A percentile compares a stretch with the other conserved stretches of the same genome.
These are phyloP conservation scores for Chrysanthemum makinoi DNA, from an alignment of 129 eudicot genomes.

Conservation along the genomic window DNA sequence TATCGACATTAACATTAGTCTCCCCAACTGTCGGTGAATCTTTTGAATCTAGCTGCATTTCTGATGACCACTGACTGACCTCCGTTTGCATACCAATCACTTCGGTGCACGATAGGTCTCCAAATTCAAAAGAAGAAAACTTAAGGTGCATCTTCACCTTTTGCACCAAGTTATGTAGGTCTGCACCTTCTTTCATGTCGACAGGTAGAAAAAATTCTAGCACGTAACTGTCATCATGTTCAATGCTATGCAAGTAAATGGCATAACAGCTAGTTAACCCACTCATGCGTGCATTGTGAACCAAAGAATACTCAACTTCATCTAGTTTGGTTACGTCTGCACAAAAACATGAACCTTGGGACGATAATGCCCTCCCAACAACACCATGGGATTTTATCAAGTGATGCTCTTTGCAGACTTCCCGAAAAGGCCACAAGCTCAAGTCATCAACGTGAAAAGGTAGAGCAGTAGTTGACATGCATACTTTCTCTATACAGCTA, in stretches of 20 bases:
- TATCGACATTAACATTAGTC: background rate
- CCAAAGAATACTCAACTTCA: constrained; percentile 16
- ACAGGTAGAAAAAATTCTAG: constrained; percentile 9
- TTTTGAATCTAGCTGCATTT: background rate
- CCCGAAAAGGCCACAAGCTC: background rate
- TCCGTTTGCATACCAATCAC: background rate
- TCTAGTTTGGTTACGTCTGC: constrained; percentile 8
- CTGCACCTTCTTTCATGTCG: background rate
- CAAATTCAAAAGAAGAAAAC: constrained; percentile 2
- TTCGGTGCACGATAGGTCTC: background rate
- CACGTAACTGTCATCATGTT: background rate
- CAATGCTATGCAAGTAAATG: background rate
- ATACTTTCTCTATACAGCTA: background rate
- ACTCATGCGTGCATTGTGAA: constrained; percentile 12
- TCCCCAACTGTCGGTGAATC: background rate
- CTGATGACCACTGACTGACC: background rate
- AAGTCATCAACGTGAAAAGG: background rate
- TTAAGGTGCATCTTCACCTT: constrained; percentile 13
- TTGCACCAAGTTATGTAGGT: constrained; percentile 9
- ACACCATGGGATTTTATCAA: constrained; percentile 8
- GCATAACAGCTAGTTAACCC: constrained; percentile 10
- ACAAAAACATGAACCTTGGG: constrained; percentile 1
- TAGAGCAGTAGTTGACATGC: constrained; percentile 4
- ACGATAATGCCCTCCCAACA: constrained; percentile 9
- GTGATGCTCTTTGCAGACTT: too few species aligned